Base-by-base conservation (phyloP, 495 filamentous ascomycete genomes). In the Penicillium lagena region DNA sequence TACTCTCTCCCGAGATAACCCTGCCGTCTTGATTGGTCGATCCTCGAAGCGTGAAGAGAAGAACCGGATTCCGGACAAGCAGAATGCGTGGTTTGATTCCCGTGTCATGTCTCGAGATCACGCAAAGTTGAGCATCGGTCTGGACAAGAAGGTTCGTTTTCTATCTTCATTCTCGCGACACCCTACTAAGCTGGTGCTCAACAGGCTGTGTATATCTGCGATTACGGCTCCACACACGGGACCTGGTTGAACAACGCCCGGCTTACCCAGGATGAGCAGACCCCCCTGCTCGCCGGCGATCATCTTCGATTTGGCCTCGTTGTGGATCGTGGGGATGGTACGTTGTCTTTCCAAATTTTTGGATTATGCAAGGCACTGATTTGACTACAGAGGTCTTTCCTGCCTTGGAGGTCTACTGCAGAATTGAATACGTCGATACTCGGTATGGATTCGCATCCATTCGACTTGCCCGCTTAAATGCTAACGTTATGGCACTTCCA, bases 71-170 rank as follows among this genome's bases (percentile, higher is more conserved):
- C 66, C 75, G 12, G 57, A 60, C 17, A 30, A 34, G 3, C 59
- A 81, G 42, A 96, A 94, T 66, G 83, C 71, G 9, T 87, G 79
- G 72, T 88, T 90, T 47, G 79, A 90, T 29, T 89, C 81, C 52
- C 78, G 86, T 0, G 86, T 94, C 17, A 85, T 96, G 75, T 93
- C 87, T 27, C 75, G 89, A 28, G 60, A 78, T 9, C 89, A 96
- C 67, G 89, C 87, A 9, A 64, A 75, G 40, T 53, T 95, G 8
- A 46, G 55, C 9, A 64, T 73, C 9, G 56, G 70, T 34, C 31
- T 64, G 4, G 56, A 75, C 1, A 45, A 58, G 4, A 63, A 71
- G 58, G 80, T 81, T 28, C 31, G 4, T 6, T 12, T 8, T 12
- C 2, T 8, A 8, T 4, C 32, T 22, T 2, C 27, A n/a, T 22